These are phyloP conservation scores for Takakia lepidozioides DNA, from an alignment of 225 moss, liverwort and hornwort genomes.

Conservation along the genomic window DNA sequence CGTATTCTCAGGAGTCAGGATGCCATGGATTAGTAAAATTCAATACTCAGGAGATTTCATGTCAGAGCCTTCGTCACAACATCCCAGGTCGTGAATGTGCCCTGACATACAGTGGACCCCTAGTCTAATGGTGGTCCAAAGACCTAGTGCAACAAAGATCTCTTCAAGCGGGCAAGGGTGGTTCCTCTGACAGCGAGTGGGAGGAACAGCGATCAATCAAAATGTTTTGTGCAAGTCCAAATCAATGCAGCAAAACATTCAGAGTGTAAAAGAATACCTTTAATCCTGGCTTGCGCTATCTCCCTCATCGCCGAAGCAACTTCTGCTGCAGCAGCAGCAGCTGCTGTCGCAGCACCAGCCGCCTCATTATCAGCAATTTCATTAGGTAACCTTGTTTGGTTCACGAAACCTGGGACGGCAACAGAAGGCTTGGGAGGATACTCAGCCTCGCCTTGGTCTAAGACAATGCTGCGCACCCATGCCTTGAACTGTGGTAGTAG, in stretches of 20 bases:
- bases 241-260: not conserved
- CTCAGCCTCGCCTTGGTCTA: slow-evolving; percentile 42
- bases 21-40: too few species aligned
- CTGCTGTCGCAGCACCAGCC: slow-evolving; percentile 65
- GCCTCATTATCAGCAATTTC: slow-evolving; percentile 55
- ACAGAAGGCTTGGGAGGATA: slow-evolving; percentile 23
- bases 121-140: too few species aligned
- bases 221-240: too few species aligned
- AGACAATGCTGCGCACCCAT: slow-evolving; percentile 62
- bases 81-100: too few species aligned
- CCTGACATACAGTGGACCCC: not conserved
- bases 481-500: slow-evolving; percentile 74
- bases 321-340: slow-evolving; percentile 70
- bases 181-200: too few species aligned
- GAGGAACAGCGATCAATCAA: too few species aligned
- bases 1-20: too few species aligned
- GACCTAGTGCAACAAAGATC: too few species aligned
- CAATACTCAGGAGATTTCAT: too few species aligned
- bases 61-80: too few species aligned
- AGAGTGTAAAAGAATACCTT: slow-evolving; percentile 31
- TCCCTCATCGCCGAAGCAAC: slow-evolving; percentile 82
- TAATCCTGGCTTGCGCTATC: slow-evolving; percentile 59
- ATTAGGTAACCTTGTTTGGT: slow-evolving; percentile 19
- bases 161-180: too few species aligned
- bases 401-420: slow-evolving; percentile 17